Evolutionary conservation across 805 yeast genomes (phyloP), one percentile per base, ranked within the genome.

Genomic region (Pichia eremophila): DNA sequence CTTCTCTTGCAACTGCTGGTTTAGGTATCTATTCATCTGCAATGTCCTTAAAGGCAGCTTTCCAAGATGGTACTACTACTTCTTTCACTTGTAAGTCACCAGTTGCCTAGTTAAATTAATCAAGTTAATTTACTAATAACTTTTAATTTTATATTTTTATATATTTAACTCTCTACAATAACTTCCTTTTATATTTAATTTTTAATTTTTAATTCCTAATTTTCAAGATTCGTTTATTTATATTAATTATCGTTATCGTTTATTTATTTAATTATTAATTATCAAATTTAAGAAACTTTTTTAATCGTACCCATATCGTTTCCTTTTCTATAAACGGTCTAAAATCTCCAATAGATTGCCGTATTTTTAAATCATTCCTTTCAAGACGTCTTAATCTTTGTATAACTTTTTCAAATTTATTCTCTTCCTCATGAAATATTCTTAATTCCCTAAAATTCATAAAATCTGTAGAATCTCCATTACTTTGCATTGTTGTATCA

Each of bases 11-110:
- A 5, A 41, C 49, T 17, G 46, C 43, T 11, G 46, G 27, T 46
- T 34, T 46, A 29, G 49, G 46, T 43, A 46, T 42, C 10, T 42
- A 46, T 28, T 18, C 49, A 10, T 46, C 49, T 5, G 9, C 43
- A 18, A 46, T 46, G 49, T 46, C 49, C 11, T 39, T 46, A 17
- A 42, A 46, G 15, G 27, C 12, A 2, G 49, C 49, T 11, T 42
- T 46, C 12, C 36, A 18, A 22, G 6, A 14, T 22, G 49, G 49
- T 27, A 15, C 43, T 9, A 46, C 46, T 11, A 46, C 46, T 19
- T 46, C 46, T 15, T 46, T 46, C 27, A 46, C 49, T 27, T 46
- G 49, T 39, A 42, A 46, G 9, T 46, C 49, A 7, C 39, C 49
- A 22, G 43, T 46, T 19, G 43, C 43, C 15, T 46, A 19, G 14